phyloP scores from a whole-genome alignment of 495 filamentous ascomycete genomes.

The Tuber calosporum region DNA sequence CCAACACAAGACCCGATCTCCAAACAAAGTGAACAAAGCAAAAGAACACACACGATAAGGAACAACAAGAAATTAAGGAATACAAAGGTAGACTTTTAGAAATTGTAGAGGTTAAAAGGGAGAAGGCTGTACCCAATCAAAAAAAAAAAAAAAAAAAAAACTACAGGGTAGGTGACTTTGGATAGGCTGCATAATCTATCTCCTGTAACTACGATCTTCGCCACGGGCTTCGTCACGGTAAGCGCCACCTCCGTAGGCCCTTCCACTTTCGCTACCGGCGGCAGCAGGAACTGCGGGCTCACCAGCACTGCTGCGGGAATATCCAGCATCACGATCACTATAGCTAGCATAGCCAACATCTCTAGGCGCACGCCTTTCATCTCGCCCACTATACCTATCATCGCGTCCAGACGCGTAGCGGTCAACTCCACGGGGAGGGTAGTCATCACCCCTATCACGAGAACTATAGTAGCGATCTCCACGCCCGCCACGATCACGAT shows the following conservation, averaged over 20 bases:
- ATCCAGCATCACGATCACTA: constrained; percentile 49
- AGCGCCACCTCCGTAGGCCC: constrained; percentile 52
- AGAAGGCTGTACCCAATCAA: constrained; percentile 2
- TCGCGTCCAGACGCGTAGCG: constrained; percentile 54
- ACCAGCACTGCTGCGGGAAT: constrained; percentile 50
- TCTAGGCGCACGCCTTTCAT: constrained; percentile 51
- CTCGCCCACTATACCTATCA: constrained; percentile 45
- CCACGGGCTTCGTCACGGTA: constrained; percentile 48
- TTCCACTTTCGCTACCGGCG: constrained; percentile 57
- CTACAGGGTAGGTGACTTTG: neutral
- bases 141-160: neutral
- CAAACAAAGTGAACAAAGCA: neutral
- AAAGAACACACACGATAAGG: neutral
- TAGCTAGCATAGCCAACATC: constrained; percentile 42
- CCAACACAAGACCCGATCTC: constrained; percentile 1
- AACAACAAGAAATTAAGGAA: neutral
- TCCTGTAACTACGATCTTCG: constrained; percentile 40
- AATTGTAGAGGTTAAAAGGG: neutral
- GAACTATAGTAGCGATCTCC: constrained; percentile 52
- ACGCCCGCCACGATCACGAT: constrained; percentile 49
- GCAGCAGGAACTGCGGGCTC: constrained; percentile 54
- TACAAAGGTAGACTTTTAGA: constrained; percentile 6
- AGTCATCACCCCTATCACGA: constrained; percentile 53
- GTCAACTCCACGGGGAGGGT: constrained; percentile 57
- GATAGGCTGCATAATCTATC: constrained; percentile 39